Base-by-base conservation (phyloP, 2,329 filamentous ascomycete species). In the Aureobasidium melanogenum region DNA sequence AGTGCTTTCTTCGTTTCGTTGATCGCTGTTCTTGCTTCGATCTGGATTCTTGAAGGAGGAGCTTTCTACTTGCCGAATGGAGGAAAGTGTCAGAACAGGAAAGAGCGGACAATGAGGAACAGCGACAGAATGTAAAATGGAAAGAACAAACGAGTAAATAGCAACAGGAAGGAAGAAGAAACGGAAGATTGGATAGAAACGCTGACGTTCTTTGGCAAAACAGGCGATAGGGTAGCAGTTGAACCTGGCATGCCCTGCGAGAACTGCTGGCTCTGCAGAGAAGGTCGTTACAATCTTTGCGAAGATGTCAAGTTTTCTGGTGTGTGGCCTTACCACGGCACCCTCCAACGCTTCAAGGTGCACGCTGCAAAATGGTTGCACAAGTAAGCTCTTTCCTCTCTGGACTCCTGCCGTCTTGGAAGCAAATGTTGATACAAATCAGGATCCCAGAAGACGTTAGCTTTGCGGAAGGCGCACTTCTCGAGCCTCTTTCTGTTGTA, bases 281-380 rank as follows among this genome's bases (percentile, higher is more conserved):
- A 81, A 34, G 93, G 92, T 61, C 83, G 85, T 68, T 97, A 97
- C 79, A 96, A 97, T 75, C 84, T 97, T 24, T 97, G 93, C 76
- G 82, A 84, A 12, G 81, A 88, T 54, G 96, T 97, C 87, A 79
- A 77, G 32, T 97, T 97, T 72, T 91, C 91, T 22, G 92, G 92
- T 0, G 96, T 92, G 15, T 92, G 92, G 22, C 93, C 93, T 2
- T 84, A 88, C 72, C 85, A 96, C 72, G 93, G 93, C 47, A 96
- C 92, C 1, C 79, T 97, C 59, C 87, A 91, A 0, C 88, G 90
- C 54, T 95, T 92, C 79, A 96, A 93, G 79, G 73, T 80, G 17
- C 82, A 92, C 5, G 89, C 91, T 0, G 84, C 87, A 65, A 90
- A 95, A 72, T 96, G 94, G 72, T 94, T 91, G 80, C 95, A 94